Conservation (phyloP, 2,329 filamentous ascomycete species). For the Diaporthe sp. region DNA sequence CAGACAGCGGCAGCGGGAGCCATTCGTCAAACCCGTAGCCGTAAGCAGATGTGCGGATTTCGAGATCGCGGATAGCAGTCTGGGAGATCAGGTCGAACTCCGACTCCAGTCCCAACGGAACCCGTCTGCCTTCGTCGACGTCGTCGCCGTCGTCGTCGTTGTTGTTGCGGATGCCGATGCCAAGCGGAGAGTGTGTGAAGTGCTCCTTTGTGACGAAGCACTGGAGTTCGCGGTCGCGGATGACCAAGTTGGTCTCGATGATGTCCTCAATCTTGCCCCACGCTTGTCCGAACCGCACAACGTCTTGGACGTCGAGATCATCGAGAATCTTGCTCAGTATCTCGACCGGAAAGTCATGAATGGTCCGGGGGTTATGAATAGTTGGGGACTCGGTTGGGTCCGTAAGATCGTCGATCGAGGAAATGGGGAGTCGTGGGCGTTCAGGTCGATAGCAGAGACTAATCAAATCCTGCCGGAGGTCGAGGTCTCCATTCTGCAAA, state of each 20-base stretch:
- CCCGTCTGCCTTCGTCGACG: background rate
- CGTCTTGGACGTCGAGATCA: background rate
- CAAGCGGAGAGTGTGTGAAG: background rate
- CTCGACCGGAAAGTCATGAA: background rate
- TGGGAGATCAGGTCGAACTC: background rate
- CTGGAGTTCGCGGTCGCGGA: background rate
- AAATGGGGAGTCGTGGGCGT: no score
- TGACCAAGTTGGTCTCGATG: background rate
- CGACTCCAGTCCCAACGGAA: background rate
- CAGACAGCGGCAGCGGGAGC: background rate
- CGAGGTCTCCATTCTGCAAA: no score
- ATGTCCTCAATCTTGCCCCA: background rate
- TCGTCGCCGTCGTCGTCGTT: no score
- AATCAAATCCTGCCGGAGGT: no score
- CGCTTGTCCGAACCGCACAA: background rate
- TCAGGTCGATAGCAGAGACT: background rate
- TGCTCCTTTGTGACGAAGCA: constrained; percentile 16
- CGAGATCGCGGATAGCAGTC: background rate
- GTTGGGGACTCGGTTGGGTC: background rate
- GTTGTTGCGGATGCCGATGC: background rate
- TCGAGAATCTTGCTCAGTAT: background rate
- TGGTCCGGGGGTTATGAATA: background rate
- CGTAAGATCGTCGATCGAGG: background rate
- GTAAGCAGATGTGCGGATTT: background rate
- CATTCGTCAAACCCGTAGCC: background rate